These are phyloP conservation scores for Aechmea fasciata DNA, from an alignment of 176 grass and related monocot genomes.

Conservation along the genomic window DNA sequence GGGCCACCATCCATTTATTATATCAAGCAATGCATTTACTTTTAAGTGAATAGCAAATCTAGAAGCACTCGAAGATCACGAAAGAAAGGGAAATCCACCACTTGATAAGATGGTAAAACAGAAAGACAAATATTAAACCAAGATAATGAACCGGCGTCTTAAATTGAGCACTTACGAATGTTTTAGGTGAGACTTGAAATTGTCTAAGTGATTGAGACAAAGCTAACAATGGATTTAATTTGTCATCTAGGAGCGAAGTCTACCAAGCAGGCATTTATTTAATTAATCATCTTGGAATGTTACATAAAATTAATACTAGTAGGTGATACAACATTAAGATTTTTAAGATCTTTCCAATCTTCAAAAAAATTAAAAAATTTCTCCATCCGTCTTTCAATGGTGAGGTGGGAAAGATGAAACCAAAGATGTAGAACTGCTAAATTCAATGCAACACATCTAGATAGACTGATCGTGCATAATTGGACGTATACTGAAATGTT, in stretches of 20 bases:
- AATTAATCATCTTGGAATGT: not conserved
- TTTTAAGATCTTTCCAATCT: too few relatives aligned
- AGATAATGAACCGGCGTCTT: not conserved
- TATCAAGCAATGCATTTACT: not conserved
- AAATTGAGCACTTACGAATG: not conserved
- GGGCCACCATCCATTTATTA: slow-evolving; percentile 1
- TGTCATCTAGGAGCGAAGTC: not conserved
- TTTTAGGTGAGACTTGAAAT: not conserved
- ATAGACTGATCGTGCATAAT: too few relatives aligned
- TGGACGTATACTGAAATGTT: too few relatives aligned
- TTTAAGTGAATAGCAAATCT: not conserved
- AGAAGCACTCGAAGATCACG: not conserved
- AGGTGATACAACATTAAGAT: too few relatives aligned
- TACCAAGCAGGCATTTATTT: not conserved
- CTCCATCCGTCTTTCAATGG: too few relatives aligned
- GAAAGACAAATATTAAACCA: not conserved
- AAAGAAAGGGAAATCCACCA: too few relatives aligned
- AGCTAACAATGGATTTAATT: not conserved
- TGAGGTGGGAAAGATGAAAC: too few relatives aligned
- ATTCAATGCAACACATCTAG: too few relatives aligned
- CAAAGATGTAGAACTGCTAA: too few relatives aligned
- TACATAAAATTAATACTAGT: too few relatives aligned
- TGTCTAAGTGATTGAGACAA: not conserved
- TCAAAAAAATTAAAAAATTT: too few relatives aligned
- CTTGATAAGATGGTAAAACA: too few relatives aligned